A percentile compares a stretch with the other conserved stretches of the same genome.
phyloP scores from a whole-genome alignment of 495 filamentous ascomycete genomes.

The Cercophora scortea region DNA sequence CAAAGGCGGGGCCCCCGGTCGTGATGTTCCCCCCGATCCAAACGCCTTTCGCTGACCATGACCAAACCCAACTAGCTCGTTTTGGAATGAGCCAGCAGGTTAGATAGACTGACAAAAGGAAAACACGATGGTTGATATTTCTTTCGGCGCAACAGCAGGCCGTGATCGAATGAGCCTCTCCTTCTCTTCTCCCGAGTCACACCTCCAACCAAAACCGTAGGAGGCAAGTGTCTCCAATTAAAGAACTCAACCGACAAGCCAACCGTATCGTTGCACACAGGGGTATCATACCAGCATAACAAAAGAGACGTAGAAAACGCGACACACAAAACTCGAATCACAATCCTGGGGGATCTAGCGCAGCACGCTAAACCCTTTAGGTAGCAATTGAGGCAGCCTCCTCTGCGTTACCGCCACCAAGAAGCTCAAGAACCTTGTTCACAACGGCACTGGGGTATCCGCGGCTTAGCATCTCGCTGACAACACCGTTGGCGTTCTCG shows the following conservation, averaged over 20 bases:
- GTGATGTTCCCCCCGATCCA: not conserved
- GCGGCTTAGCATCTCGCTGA: slow-evolving; percentile 81
- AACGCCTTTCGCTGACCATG: slow-evolving; percentile 2
- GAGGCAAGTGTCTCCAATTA: not conserved
- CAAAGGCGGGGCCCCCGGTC: not conserved
- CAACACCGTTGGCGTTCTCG: slow-evolving; percentile 62
- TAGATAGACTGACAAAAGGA: not conserved
- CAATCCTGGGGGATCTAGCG: not conserved
- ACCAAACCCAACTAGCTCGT: not conserved
- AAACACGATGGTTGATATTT: not conserved
- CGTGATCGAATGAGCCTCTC: not conserved
- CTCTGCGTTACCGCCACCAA: slow-evolving; percentile 52
- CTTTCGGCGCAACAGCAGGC: not conserved
- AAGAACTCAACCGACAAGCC: not conserved
- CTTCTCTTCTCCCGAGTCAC: not conserved
- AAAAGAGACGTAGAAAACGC: slow-evolving; percentile 5
- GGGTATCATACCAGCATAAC: slow-evolving; percentile 28
- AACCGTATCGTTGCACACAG: slow-evolving; percentile 10
- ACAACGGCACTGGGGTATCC: slow-evolving; percentile 90
- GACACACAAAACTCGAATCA: slow-evolving; percentile 21
- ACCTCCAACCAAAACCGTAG: not conserved
- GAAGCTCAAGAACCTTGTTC: slow-evolving; percentile 82
- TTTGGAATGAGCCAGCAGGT: not conserved
- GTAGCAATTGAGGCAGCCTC: slow-evolving; percentile 6
- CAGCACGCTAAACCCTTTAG: not conserved